Evolutionary conservation across 1,284 basidiomycete genomes (phyloP), one percentile per base, ranked within the genome.

Genomic region (Cystobasidium sp.): DNA sequence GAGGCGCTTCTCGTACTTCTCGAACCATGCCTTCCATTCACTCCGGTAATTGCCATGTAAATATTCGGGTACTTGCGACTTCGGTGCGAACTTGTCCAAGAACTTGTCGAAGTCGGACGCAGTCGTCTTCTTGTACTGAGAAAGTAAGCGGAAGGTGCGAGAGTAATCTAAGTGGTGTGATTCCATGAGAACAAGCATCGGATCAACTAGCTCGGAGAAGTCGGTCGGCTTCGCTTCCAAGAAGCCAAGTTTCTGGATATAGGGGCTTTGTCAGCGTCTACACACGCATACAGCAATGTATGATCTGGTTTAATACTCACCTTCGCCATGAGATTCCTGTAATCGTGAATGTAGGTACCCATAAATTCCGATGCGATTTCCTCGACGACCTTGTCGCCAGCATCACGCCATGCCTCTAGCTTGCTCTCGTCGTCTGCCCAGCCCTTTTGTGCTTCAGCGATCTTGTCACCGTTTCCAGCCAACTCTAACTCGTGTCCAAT

Each of bases 81-180:
- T 43, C 3, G 69, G 71, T 6, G 91, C 83, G 39, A 93, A 80
- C 4, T 81, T 79, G 9, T 82, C 80, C 22, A 91, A 82, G 78
- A 89, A 88, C 0, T 65, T 67, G 22, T 84, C 82, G 24, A 88
- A 77, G 18, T 82, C 81, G 0, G 78, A 75, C 14, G 80, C 61
- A 10, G 74, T 74, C 18, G 80, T 79, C 74, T 80, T 78, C 4
- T 47, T 83, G 86, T 95, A 94, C 53, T 83, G 83, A 5, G 85
- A 85, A 1, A 96, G 84, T 6, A 82, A 84, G 46, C 94, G 88
- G 85, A 95, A 91, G 1, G 92, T 90, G 6, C 86, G 85, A 81
- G 93, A 89, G 83, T 93, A 95, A 83, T 97, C 94, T 20, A 95
- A 85, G 63, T 84, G 84, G 78, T 93, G 87, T 8, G 82, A 81